Evolutionary conservation across 805 yeast species (phyloP), one percentile per base, ranked within the genome.

Genomic region (Lachancea kluyveri): DNA sequence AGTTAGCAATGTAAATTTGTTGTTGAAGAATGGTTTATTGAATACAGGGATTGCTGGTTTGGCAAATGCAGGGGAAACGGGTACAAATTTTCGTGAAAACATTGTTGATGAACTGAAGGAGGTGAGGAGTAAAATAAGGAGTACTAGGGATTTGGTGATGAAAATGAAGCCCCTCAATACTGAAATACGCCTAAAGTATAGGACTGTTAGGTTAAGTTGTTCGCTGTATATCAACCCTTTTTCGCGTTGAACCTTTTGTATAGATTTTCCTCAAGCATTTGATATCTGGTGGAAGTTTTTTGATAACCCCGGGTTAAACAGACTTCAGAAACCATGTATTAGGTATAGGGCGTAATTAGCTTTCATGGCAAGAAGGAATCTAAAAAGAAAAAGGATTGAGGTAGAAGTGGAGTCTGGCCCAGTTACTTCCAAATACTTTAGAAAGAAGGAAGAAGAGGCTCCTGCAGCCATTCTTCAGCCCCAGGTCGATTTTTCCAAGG

Each of bases 1-100:
- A 1, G 70, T 59, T 52, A 68, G 41, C 13, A 69, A 50, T 5
- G 64, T 50, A 17, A 61, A 42, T 22, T 31, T 44, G 14, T 44
- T 42, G 31, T 41, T 42, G 10, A 32, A 30, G 24, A 36, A 21
- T 11, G 19, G 19, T 15, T 24, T 17, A 8, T 9, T 25, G 30
- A 21, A 10, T 21, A 16, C 23, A 21, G 37, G 37, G 23, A 28
- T 20, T 14, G 32, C 29, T 14, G 33, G 23, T 17, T 30, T 23
- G 23, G 28, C 17, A 23, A 28, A 11, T 20, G 32, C 12, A 17
- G 25, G 32, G 24, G 29, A 24, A 20, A 33, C 37, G 9, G 40
- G 37, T 14, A 37, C 15, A 9, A 37, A 30, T 25, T 32, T 37
- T 15, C 40, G 28, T 17, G 33, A 23, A 21, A 32, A 33, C 40